Base-by-base conservation (phyloP, 768 basidiomycete species). In the Kwoniella pini region DNA sequence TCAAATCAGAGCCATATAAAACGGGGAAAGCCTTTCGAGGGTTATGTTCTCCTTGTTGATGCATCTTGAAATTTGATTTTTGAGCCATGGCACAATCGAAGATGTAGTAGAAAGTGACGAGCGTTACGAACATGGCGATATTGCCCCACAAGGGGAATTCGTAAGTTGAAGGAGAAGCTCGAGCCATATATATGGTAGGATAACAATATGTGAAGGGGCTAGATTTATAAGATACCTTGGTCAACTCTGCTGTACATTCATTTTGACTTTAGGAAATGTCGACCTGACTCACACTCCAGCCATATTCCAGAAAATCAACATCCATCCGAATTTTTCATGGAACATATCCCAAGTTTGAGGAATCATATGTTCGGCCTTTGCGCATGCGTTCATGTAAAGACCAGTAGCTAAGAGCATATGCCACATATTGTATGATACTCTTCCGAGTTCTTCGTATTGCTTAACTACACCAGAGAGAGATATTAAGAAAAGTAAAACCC, bases 121-220 rank as follows among this genome's bases (percentile, higher is more conserved):
- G 83, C 15, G 86, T 87, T 22, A 83, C 77, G 77, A 87, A 94
- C 62, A 97, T 82, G 51, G 85, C 68, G 57, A 91, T 80, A 62
- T 91, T 88, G 9, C 83, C 84, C 21, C 82, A 82, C 4, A 88
- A 89, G 4, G 91, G 87, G 83, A 93, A 97, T 38, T 82, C 85
- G 81, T 98, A 98, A 62, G 84, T 85, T 17, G 86, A 84, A 2
- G 94, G 90, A 61, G 96, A 86, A 78, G 91, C 89, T 3, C 90
- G 88, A n/a, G 90, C 88, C 90, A 99, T 97, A 82, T 93, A 97
- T 52, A 99, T 87, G 53, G 94, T 89, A 11, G 95, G 94, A 83
- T 97, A 99, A 66, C 90, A 90, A 76, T 99, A 99, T 43, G 94
- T 93, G 70, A 80, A 80, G 4, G 79, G 79, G 7, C 78, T 79